Conservation (phyloP, 148 eudicot genomes). For the Silene latifolia region DNA sequence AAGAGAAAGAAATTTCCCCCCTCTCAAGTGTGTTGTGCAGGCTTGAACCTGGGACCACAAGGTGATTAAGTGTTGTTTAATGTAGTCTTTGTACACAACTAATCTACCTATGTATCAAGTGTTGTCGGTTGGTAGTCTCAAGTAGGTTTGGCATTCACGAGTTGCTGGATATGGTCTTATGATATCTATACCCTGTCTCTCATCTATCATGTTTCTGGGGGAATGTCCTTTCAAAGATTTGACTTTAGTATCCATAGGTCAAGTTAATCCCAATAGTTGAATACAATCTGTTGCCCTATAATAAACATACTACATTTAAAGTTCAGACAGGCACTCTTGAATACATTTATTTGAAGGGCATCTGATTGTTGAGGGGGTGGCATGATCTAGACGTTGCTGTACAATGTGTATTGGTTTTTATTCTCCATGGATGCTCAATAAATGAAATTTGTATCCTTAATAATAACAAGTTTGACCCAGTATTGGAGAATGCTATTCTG, state of each 20-base stretch:
- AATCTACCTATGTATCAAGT: background rate
- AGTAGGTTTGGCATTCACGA: background rate
- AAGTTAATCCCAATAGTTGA: background rate
- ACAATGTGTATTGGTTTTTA: background rate
- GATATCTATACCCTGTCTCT: background rate
- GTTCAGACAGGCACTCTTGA: background rate
- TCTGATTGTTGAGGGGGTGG: background rate
- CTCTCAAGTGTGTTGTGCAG: background rate
- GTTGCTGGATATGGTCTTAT: background rate
- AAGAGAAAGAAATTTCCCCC: background rate
- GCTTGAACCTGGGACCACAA: constrained; percentile 3
- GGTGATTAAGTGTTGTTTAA: background rate
- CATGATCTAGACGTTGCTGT: background rate
- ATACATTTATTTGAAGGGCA: background rate
- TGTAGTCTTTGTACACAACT: background rate
- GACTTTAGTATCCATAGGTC: background rate
- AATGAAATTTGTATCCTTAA: constrained; percentile 43
- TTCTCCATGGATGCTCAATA: background rate
- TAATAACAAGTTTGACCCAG: constrained; percentile 69
- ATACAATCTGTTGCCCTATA: background rate
- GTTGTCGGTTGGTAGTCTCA: background rate
- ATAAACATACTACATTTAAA: background rate
- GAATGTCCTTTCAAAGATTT: background rate
- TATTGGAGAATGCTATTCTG: constrained; percentile 80
- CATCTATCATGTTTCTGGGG: background rate